Percentiles rank a stretch among this genome's conserved stretches.
These are phyloP conservation scores for Hordeum vulgare DNA, from an alignment of 176 grass and related monocot species.

Conservation along the genomic window MorexV3_pseudomolecules_assembly NC_058524.1:587670744-587671243, in stretches of 20 bases:
- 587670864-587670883: not conserved
- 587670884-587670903: not conserved
- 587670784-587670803: not conserved
- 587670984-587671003: not conserved
- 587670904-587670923: not conserved
- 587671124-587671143: conserved; percentile 51
- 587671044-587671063: not conserved
- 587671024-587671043: not conserved
- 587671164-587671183: conserved; percentile 71
- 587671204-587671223: conserved; percentile 92
- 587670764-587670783: not conserved
- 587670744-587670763: conserved; percentile 46
- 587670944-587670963: not conserved
- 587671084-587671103: not conserved
- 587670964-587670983: not conserved
- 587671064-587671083: not conserved
- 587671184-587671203: conserved; percentile 75
- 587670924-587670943: not conserved
- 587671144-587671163: conserved; percentile 76
- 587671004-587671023: not conserved
- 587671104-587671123: conserved; percentile 24
- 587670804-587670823: not conserved
- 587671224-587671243: conserved; percentile 93
- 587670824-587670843: too few relatives aligned
- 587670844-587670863: not conserved